Percentiles rank a stretch among this genome's conserved stretches.
These are phyloP conservation scores for Penicillium sp. DNA, from an alignment of 2,329 filamentous ascomycete genomes.

Conservation along the genomic window DNA sequence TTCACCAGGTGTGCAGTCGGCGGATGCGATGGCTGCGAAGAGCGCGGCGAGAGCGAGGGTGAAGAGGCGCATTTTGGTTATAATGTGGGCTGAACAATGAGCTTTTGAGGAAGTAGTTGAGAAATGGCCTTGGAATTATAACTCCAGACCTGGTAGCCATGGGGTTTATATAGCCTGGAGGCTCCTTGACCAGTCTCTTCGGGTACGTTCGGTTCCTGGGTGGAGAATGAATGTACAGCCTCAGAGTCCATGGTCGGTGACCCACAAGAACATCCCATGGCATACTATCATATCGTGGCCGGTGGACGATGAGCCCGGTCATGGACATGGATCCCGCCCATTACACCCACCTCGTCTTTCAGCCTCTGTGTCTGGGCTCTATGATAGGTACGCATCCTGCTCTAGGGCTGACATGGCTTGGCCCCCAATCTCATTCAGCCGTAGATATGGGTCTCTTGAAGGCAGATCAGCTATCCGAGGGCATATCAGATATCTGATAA, in stretches of 20 bases:
- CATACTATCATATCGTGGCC: not conserved
- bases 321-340: no score
- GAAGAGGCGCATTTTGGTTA: not conserved
- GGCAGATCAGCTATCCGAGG: not conserved
- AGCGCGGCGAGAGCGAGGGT: not conserved
- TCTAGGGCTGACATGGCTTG: not conserved
- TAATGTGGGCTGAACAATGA: not conserved
- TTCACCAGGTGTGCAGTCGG: not conserved
- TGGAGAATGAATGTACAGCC: slow-evolving; percentile 2
- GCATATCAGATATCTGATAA: no score
- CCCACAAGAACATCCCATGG: not conserved
- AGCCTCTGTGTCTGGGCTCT: not conserved
- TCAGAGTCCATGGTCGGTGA: not conserved
- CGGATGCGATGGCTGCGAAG: not conserved
- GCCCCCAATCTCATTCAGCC: not conserved
- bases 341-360: not conserved
- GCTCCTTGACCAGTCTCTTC: not conserved
- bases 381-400: not conserved
- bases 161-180: not conserved
- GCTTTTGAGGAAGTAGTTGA: not conserved
- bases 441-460: not conserved
- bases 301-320: not conserved
- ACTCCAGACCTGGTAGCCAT: not conserved
- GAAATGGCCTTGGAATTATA: not conserved
- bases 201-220: not conserved